Conservation (phyloP, 2,329 filamentous ascomycete species). For the Fusarium cicatricum region DNA sequence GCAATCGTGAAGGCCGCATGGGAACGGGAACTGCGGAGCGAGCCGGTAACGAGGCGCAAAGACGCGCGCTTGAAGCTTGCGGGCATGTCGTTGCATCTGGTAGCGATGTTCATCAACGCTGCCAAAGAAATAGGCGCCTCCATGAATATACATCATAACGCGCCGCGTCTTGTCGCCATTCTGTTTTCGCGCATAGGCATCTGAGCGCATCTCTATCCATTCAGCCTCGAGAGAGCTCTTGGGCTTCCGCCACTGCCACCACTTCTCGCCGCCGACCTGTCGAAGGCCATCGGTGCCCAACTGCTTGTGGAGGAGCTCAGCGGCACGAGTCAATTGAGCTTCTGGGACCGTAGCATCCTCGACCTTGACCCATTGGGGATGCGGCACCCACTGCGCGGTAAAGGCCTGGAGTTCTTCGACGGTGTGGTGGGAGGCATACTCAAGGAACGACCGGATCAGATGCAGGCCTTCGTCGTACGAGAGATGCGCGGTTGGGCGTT, state of each 20-base stretch:
- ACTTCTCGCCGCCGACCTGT: conserved; percentile 79
- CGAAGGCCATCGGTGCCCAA: conserved; percentile 79
- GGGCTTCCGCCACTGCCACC: conserved; percentile 89
- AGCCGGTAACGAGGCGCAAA: conserved; percentile 89
- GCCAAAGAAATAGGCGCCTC: conserved; percentile 94
- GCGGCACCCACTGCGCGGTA: conserved; percentile 89
- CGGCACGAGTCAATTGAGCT: conserved; percentile 70
- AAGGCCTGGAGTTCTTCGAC: conserved; percentile 95
- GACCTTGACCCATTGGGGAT: conserved; percentile 85
- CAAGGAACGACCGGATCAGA: conserved; percentile 85
- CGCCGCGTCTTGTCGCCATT: conserved; percentile 68
- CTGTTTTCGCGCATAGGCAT: conserved; percentile 73
- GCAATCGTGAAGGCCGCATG: conserved; percentile 90
- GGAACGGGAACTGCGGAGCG: conserved; percentile 94
- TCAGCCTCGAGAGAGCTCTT: conserved; percentile 77
- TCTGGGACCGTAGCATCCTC: conserved; percentile 73
- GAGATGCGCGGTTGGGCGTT: conserved; percentile 88
- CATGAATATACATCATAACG: conserved; percentile 93
- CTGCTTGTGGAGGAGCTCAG: conserved; percentile 72
- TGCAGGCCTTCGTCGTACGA: conserved; percentile 94
- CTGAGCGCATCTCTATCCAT: conserved; percentile 94
- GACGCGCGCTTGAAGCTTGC: conserved; percentile 90
- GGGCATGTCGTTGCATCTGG: conserved; percentile 93
- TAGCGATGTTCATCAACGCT: conserved; percentile 98
- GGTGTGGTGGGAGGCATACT: conserved; percentile 85